Evolutionary conservation across 148 eudicot species (phyloP).

Genomic region (Talinum fruticosum): DNA sequence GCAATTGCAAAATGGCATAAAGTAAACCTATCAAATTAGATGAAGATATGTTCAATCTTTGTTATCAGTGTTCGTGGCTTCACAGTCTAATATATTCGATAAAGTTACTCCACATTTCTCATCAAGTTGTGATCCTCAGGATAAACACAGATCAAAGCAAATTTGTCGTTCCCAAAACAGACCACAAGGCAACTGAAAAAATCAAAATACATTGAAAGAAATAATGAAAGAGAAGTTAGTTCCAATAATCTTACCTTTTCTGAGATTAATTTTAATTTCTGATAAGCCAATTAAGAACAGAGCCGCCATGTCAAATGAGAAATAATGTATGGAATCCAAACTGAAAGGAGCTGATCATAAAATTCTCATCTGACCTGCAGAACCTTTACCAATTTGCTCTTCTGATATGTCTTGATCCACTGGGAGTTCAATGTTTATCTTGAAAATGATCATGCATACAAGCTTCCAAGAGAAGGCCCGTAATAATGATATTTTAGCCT

Average conservation of each 20-base stretch:
- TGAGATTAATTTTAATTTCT: neutral
- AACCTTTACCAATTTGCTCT: neutral
- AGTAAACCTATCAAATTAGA: slow-evolving; percentile 1
- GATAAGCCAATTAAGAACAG: neutral
- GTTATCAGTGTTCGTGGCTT: neutral
- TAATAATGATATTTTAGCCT: neutral
- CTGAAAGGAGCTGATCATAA: neutral
- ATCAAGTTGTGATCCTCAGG: neutral
- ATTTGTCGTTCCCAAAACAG: no score
- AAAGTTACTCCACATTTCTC: neutral
- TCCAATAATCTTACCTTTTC: slow-evolving; percentile 17
- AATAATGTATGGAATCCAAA: neutral
- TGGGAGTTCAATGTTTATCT: neutral
- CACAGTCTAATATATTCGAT: neutral
- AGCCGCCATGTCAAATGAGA: neutral
- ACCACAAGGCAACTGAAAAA: no score
- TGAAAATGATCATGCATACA: neutral
- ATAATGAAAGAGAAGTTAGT: slow-evolving; percentile 11
- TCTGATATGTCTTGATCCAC: neutral
- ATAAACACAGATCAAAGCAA: neutral
- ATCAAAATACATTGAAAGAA: slow-evolving; percentile 3
- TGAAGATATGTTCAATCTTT: neutral
- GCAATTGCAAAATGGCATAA: slow-evolving; percentile 9
- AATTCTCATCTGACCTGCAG: neutral
- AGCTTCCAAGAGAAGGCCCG: neutral